These are phyloP conservation scores for Boletus pseudo-olivaceus DNA, from an alignment of 768 basidiomycete species.

Conservation along the genomic window DNA sequence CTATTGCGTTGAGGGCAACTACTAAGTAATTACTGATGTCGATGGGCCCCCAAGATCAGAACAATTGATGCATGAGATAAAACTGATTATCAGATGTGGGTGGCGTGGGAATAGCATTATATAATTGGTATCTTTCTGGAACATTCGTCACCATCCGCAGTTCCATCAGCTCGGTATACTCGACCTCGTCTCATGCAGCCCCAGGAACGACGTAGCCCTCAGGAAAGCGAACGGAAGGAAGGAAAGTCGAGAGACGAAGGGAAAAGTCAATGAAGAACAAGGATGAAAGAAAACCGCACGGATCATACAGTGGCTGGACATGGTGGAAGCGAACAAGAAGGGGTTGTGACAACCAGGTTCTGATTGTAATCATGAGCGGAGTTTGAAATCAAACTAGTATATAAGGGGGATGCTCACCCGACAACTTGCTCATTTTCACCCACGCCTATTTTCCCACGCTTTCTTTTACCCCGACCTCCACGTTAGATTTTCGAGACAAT, in stretches of 20 bases:
- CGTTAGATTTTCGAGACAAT: slow-evolving; percentile 25
- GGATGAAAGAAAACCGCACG: background rate
- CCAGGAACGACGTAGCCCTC: background rate
- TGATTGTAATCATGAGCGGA: slow-evolving; percentile 27
- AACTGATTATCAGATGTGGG: background rate
- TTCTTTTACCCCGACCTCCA: slow-evolving; percentile 20
- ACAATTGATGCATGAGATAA: background rate
- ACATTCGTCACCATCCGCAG: slow-evolving; percentile 22
- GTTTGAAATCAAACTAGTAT: slow-evolving; percentile 27
- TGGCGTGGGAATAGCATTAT: slow-evolving; percentile 12
- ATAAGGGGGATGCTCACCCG: slow-evolving; percentile 22
- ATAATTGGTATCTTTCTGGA: slow-evolving; percentile 26
- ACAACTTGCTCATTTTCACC: slow-evolving; percentile 21
- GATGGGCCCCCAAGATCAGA: no score
- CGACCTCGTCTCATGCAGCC: background rate
- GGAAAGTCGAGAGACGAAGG: background rate
- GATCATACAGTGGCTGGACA: slow-evolving; percentile 6
- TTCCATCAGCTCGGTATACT: background rate
- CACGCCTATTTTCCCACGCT: slow-evolving; percentile 29
- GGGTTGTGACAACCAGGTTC: slow-evolving; percentile 7
- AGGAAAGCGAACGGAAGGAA: background rate
- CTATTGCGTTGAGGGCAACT: background rate
- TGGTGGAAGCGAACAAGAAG: slow-evolving; percentile 29
- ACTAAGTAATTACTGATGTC: no score
- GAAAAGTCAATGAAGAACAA: background rate